Conservation (phyloP, 176 grass and related monocot genomes). For the Saccharum spontaneum region DNA sequence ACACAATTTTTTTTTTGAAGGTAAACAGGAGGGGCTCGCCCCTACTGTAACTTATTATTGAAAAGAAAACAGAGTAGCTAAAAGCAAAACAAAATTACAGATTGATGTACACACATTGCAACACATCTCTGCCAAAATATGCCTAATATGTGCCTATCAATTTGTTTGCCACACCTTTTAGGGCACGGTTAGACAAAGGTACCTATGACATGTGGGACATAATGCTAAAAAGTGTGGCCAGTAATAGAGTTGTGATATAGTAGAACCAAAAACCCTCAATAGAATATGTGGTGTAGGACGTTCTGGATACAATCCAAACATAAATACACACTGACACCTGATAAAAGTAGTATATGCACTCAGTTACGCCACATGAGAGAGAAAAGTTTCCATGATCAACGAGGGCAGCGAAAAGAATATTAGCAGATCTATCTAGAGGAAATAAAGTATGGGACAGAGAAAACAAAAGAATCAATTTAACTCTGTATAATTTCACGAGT, state of each 20-base stretch:
- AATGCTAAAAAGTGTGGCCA: background rate
- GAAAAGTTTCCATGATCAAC: background rate
- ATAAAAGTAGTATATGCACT: background rate
- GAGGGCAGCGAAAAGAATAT: background rate
- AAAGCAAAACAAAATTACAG: background rate
- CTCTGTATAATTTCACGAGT: background rate
- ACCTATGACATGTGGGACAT: background rate
- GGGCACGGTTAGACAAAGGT: background rate
- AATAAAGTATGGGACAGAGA: background rate
- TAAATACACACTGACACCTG: background rate
- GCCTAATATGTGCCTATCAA: background rate
- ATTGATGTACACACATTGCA: background rate
- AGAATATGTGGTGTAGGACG: background rate
- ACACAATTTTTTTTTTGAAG: background rate
- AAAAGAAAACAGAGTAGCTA: too few relatives aligned
- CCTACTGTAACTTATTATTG: too few relatives aligned
- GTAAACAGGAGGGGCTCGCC: too few relatives aligned
- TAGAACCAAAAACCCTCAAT: background rate
- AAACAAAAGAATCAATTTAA: background rate
- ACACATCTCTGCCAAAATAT: background rate
- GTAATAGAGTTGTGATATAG: background rate
- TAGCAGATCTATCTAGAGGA: background rate
- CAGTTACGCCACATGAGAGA: too few relatives aligned
- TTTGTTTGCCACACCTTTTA: background rate
- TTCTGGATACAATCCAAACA: background rate